phyloP scores from a whole-genome alignment of 1,284 basidiomycete genomes.

The Fomitopsis pinicola region DNA sequence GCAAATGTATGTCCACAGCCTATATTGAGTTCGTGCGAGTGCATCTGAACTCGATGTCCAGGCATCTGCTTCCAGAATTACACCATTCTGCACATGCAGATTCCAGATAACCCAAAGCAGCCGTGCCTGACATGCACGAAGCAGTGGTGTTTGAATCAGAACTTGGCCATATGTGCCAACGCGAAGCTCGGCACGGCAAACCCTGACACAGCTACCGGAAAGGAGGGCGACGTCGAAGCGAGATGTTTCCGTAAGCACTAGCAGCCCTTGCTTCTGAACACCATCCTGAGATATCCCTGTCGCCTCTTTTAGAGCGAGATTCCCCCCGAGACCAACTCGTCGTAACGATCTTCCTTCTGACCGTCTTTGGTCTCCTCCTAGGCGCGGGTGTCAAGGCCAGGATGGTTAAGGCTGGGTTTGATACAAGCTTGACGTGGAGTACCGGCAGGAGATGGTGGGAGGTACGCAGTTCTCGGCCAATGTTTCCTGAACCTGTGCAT shows the following conservation, averaged over 20 bases:
- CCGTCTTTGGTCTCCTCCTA: slow-evolving; percentile 79
- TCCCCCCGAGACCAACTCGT: slow-evolving; percentile 89
- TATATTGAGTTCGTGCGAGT: background rate
- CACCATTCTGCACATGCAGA: slow-evolving; percentile 79
- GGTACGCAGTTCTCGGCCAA: slow-evolving; percentile 37
- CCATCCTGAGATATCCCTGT: background rate
- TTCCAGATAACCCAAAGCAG: slow-evolving; percentile 80
- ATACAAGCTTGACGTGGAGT: slow-evolving; percentile 58
- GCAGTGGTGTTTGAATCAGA: slow-evolving; percentile 94
- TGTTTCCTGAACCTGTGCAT: slow-evolving; percentile 3
- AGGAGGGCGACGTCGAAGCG: slow-evolving; percentile 93
- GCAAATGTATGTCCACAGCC: slow-evolving; percentile 58
- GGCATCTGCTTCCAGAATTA: slow-evolving; percentile 93
- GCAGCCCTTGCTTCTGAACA: background rate
- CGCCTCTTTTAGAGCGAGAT: slow-evolving; percentile 59
- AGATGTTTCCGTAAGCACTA: slow-evolving; percentile 85
- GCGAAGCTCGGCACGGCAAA: slow-evolving; percentile 84
- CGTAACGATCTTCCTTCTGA: slow-evolving; percentile 84
- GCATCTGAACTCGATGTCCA: slow-evolving; percentile 27
- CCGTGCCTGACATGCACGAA: slow-evolving; percentile 92
- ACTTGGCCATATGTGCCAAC: slow-evolving; percentile 80
- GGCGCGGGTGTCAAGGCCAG: slow-evolving; percentile 80
- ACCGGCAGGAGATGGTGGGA: slow-evolving; percentile 73
- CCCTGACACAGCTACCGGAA: slow-evolving; percentile 91
- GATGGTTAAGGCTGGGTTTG: slow-evolving; percentile 72